phyloP scores from a whole-genome alignment of 2,329 filamentous ascomycete species.

The Leptoxyphium fumago region DNA sequence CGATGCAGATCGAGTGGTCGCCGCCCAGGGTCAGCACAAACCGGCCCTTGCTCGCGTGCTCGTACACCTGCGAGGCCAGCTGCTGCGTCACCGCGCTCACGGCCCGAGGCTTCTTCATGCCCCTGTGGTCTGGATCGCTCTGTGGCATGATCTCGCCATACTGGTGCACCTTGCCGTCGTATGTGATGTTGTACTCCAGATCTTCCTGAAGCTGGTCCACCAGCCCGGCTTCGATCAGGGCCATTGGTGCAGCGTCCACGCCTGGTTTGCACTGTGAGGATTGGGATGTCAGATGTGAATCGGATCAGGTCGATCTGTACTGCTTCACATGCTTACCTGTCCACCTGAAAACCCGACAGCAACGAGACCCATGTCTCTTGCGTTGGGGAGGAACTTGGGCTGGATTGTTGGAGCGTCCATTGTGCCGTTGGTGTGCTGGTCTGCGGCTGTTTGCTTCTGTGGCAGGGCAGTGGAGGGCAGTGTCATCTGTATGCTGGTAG shows the following conservation, averaged over 20 bases:
- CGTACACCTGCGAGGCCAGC: conserved; percentile 74
- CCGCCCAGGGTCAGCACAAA: conserved; percentile 88
- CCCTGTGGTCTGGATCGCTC: conserved; percentile 63
- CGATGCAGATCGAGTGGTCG: conserved; percentile 93
- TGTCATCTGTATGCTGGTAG: not conserved
- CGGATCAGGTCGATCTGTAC: not conserved
- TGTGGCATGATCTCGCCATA: conserved; percentile 63
- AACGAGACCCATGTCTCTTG: conserved; percentile 74
- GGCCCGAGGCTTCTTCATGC: conserved; percentile 85
- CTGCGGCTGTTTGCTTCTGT: not conserved
- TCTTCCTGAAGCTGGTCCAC: conserved; percentile 71
- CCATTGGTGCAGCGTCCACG: conserved; percentile 79
- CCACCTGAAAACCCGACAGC: conserved; percentile 94
- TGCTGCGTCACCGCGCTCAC: conserved; percentile 73
- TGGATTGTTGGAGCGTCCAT: conserved; percentile 41
- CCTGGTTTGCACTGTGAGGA: conserved; percentile 62
- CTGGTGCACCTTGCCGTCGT: conserved; percentile 67
- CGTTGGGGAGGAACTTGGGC: conserved; percentile 65
- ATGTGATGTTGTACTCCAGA: conserved; percentile 75
- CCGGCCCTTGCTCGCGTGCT: conserved; percentile 66
- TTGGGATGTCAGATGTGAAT: conserved; percentile 1
- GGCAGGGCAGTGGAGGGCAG: not conserved
- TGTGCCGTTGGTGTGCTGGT: not conserved
- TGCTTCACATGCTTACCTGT: conserved; percentile 46
- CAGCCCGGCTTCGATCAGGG: conserved; percentile 77